Evolutionary conservation across 108 stramenopile genomes (phyloP), one percentile per base, ranked within the genome.

Genomic region (Nannochloropsis salina): DNA sequence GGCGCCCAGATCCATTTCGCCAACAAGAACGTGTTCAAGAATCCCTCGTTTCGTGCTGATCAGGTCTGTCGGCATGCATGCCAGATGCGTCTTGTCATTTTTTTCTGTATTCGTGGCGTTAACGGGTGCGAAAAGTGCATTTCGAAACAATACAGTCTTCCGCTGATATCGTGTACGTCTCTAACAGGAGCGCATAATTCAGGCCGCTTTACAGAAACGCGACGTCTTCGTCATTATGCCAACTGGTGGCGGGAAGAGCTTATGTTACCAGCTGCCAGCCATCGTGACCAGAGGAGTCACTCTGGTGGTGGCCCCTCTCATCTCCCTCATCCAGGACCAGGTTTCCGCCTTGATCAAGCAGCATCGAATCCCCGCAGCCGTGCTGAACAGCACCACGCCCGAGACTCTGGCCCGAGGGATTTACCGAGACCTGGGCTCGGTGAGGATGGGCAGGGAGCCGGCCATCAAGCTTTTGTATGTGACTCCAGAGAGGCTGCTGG

Each of bases 221-320:
- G 99, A 99, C 89, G 96, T 95, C 44, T 99, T 99, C 87, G 98
- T 98, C 18, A 90, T 99, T 42, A 98, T 99, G 97, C 99, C 98
- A 5, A 88, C 61, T n/a, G 61, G 61, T 15, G 61, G 61, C 6
- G 61, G 61, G 15, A 74, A 74, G n/a, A 74, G 89, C 42, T 81
- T 97, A 20, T 97, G 97, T 86, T 96, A 96, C 87, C 98, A 98
- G 92, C 90, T 99, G 44, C 98, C 99, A 20, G 98, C 97, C 10
- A 96, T 95, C 94, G 96, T 96, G 84, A 92, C 92, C 81, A 95
- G 95, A 2, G 97, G 97, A 9, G 79, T 98, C 44, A 90, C 97
- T 11, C 96, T 99, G 11, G 95, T 99, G 42, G 91, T 99, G 44
- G 96, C 96, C 10, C 99, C 99, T 9, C 93, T 99, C 9, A 89